These are phyloP conservation scores for Candida chauliodis DNA, from an alignment of 805 yeast genomes.

Conservation along the genomic window DNA sequence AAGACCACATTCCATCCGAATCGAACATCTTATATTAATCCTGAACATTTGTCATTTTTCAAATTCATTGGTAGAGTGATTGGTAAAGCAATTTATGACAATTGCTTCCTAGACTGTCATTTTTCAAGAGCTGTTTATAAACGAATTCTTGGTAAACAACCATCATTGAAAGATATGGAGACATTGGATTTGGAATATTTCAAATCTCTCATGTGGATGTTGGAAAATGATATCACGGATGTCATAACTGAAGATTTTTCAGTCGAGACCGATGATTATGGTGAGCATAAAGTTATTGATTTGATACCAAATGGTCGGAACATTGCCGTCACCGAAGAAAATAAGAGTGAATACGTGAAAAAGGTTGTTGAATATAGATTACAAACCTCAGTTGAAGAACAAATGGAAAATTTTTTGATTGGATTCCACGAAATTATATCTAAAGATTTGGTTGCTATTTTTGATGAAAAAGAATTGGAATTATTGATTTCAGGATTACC, in stretches of 20 bases:
- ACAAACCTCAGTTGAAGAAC: slow-evolving; percentile 78
- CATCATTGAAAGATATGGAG: slow-evolving; percentile 90
- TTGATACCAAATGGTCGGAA: slow-evolving; percentile 78
- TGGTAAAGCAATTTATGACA: slow-evolving; percentile 91
- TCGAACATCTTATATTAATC: slow-evolving; percentile 85
- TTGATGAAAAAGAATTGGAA: slow-evolving; percentile 95
- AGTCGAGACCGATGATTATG: slow-evolving; percentile 89
- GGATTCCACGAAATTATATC: slow-evolving; percentile 93
- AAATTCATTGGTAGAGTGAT: slow-evolving; percentile 91
- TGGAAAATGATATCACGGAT: slow-evolving; percentile 95
- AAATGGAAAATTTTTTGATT: slow-evolving; percentile 75
- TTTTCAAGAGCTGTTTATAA: slow-evolving; percentile 95
- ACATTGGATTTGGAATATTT: slow-evolving; percentile 88
- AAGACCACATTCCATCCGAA: slow-evolving; percentile 95
- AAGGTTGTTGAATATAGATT: slow-evolving; percentile 83
- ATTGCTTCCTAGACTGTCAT: slow-evolving; percentile 85
- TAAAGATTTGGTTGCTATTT: slow-evolving; percentile 74
- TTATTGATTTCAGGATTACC: slow-evolving; percentile 91
- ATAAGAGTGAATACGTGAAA: slow-evolving; percentile 85
- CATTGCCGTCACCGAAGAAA: slow-evolving; percentile 83
- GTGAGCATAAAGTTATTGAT: slow-evolving; percentile 81
- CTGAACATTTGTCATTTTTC: slow-evolving; percentile 89
- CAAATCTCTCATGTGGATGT: slow-evolving; percentile 91
- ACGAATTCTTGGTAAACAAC: slow-evolving; percentile 71
- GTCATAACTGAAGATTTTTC: slow-evolving; percentile 92